Conservation (phyloP, 2,329 filamentous ascomycete genomes). For the Ceratocystis eucalypticola region DNA sequence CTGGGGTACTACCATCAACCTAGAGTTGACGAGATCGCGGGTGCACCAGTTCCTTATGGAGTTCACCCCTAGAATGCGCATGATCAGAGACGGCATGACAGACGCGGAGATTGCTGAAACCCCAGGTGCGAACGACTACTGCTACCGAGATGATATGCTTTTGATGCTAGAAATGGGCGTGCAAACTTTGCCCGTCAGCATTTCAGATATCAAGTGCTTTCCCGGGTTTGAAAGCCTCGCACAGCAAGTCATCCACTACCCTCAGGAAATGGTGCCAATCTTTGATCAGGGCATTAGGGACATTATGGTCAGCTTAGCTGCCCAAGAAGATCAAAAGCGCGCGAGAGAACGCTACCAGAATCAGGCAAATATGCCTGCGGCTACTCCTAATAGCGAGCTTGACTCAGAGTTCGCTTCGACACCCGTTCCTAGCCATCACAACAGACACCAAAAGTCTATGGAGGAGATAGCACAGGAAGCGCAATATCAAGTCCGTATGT, state of each 20-base stretch:
- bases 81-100: conserved; percentile 76
- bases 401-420: conserved; percentile 30
- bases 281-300: conserved; percentile 95
- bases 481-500: conserved; percentile 76
- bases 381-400: conserved; percentile 32
- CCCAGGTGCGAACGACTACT: conserved; percentile 61
- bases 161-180: conserved; percentile 83
- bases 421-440: conserved; percentile 26
- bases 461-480: conserved; percentile 70
- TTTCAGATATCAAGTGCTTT: conserved; percentile 80
- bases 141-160: conserved; percentile 74
- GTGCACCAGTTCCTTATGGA: conserved; percentile 76
- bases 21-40: conserved; percentile 63
- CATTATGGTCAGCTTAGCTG: conserved; percentile 77
- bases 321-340: conserved; percentile 55
- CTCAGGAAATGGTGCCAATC: conserved; percentile 87
- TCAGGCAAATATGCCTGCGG: conserved; percentile 39
- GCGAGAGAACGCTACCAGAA: conserved; percentile 28
- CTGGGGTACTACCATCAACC: conserved; percentile 95
- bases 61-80: conserved; percentile 84
- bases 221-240: conserved; percentile 86
- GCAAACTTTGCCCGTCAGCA: conserved; percentile 73
- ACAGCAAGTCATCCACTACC: conserved; percentile 89
- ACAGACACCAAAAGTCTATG: conserved; percentile 42
- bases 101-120: conserved; percentile 58